Evolutionary conservation across 257 asterid species (phyloP).

Genomic region (Gentiana straminea): DNA sequence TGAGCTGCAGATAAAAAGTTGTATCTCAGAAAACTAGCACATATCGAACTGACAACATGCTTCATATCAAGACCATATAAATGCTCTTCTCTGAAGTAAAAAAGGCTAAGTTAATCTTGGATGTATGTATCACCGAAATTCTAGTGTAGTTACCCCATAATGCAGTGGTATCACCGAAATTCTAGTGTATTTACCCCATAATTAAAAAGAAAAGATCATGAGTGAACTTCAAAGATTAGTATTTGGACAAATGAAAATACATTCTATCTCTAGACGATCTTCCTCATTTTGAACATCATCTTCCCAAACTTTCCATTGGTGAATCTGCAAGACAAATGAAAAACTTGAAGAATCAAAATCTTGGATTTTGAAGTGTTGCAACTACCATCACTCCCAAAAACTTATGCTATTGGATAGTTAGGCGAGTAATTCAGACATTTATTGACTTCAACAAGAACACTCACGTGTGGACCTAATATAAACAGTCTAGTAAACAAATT

Average conservation of each 20-base stretch:
- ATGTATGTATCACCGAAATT: constrained; percentile 7
- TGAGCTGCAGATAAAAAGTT: constrained; percentile 16
- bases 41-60: no score
- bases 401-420: no score
- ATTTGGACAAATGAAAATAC: constrained; percentile 7
- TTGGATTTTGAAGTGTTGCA: no score
- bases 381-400: no score
- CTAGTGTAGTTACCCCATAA: not conserved
- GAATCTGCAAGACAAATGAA: constrained; percentile 15
- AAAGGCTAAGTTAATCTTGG: not conserved
- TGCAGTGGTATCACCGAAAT: not conserved
- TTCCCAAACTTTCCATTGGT: constrained; percentile 34
- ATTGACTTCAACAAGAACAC: no score
- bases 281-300: constrained; percentile 20
- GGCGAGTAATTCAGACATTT: no score
- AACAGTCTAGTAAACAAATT: no score
- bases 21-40: not conserved
- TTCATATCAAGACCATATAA: no score
- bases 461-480: no score
- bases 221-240: not conserved
- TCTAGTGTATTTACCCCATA: not conserved
- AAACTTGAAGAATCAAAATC: no score
- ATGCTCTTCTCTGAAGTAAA: no score
- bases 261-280: constrained; percentile 9
- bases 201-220: not conserved